Percentiles rank a stretch among this genome's conserved stretches.
phyloP scores from a whole-genome alignment of 73 alveolate species.

The Uronychia setigera region DNA sequence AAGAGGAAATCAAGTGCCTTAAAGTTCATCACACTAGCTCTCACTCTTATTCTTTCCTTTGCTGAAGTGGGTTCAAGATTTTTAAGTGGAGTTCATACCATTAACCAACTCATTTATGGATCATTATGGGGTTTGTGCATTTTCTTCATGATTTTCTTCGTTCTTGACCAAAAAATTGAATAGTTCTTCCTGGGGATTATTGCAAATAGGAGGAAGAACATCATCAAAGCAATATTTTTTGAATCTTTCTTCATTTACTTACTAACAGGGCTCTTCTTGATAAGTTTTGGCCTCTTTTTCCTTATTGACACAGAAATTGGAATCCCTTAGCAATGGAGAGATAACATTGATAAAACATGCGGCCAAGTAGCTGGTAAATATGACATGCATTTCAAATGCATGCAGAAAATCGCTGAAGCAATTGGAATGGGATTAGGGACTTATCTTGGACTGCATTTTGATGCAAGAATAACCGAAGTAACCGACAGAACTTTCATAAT shows the following conservation, averaged over 20 bases:
- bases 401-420: not conserved
- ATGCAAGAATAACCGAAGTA: not conserved
- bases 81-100: not conserved
- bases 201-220: not conserved
- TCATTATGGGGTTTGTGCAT: not conserved
- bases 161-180: not conserved
- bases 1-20: too few relatives aligned
- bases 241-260: not conserved
- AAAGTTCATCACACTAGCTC: too few relatives aligned
- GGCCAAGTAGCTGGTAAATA: not conserved
- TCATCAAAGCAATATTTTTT: not conserved
- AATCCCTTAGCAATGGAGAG: not conserved
- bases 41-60: too few relatives aligned
- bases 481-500: not conserved
- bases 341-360: not conserved
- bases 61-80: too few relatives aligned
- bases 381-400: not conserved
- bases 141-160: not conserved
- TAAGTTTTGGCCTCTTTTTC: not conserved
- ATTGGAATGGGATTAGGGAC: not conserved
- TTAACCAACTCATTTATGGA: not conserved
- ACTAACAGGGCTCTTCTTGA: too few relatives aligned
- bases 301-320: not conserved
- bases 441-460: not conserved
- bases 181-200: not conserved